Percentiles rank a stretch among this genome's conserved stretches.
Evolutionary conservation across 202 grass and related monocot genomes (phyloP).

Genomic region (Brachypodium distachyon): DNA sequence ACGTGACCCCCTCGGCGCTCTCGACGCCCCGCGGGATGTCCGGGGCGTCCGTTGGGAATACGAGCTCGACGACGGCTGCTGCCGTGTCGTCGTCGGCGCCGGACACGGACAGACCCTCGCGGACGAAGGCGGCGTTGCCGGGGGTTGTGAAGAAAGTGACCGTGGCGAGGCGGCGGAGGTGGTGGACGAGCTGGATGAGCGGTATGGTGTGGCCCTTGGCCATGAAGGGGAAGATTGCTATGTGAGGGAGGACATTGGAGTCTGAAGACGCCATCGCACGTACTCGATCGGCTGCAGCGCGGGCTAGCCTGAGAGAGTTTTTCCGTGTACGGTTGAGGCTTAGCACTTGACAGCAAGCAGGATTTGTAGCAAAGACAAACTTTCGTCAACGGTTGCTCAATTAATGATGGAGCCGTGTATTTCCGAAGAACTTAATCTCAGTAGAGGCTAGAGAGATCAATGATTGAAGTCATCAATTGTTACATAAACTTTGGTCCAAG

Average conservation of each 20-base stretch:
- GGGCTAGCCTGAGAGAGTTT: neutral
- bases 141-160: slow-evolving; percentile 52
- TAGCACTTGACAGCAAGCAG: neutral
- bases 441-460: no score
- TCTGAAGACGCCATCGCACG: neutral
- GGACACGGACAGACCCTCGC: neutral
- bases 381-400: neutral
- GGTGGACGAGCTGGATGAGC: slow-evolving; percentile 44
- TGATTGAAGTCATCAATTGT: no score
- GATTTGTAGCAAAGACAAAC: neutral
- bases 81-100: neutral
- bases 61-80: slow-evolving; percentile 34
- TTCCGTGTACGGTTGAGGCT: neutral
- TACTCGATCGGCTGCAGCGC: neutral
- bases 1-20: slow-evolving; percentile 46
- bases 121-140: slow-evolving; percentile 40
- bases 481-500: no score
- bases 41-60: slow-evolving; percentile 21
- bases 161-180: slow-evolving; percentile 37
- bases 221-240: slow-evolving; percentile 58
- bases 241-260: slow-evolving; percentile 13
- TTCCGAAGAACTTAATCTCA: no score
- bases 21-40: slow-evolving; percentile 31
- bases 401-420: neutral
- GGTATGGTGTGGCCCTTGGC: slow-evolving; percentile 68